These are phyloP conservation scores for Plectosphaerella sp. DNA, from an alignment of 2,329 filamentous ascomycete species.

Conservation along the genomic window DNA sequence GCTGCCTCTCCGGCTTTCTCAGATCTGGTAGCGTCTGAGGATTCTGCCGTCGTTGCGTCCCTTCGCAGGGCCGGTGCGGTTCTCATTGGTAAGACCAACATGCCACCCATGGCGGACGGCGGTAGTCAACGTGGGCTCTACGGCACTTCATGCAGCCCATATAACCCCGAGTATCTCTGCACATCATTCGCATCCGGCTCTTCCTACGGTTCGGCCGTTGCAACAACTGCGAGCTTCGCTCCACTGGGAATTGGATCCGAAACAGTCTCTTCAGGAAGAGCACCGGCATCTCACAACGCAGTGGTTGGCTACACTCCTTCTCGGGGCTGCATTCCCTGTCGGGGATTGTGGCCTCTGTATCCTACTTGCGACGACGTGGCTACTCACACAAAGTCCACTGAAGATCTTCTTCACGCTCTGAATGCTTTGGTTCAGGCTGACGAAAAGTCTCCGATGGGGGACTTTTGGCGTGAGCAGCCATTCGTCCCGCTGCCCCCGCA, in stretches of 20 bases:
- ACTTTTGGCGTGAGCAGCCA: slow-evolving; percentile 51
- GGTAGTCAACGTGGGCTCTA: slow-evolving; percentile 51
- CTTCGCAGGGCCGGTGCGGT: slow-evolving; percentile 45
- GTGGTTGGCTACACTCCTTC: slow-evolving; percentile 49
- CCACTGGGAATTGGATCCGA: slow-evolving; percentile 47
- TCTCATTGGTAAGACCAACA: slow-evolving; percentile 50
- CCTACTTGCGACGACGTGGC: slow-evolving; percentile 48
- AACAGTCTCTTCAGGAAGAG: slow-evolving; percentile 48
- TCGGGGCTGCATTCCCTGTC: slow-evolving; percentile 39
- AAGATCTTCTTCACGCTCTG: slow-evolving; percentile 40
- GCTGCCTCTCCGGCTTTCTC: slow-evolving; percentile 51
- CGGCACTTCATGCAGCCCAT: slow-evolving; percentile 46
- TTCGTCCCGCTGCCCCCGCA: slow-evolving; percentile 33
- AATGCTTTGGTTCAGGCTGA: slow-evolving; percentile 37
- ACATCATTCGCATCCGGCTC: slow-evolving; percentile 50
- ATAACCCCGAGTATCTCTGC: slow-evolving; percentile 44
- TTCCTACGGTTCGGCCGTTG: slow-evolving; percentile 46
- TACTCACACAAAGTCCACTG: slow-evolving; percentile 41
- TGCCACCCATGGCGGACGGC: slow-evolving; percentile 51
- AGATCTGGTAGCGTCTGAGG: slow-evolving; percentile 42
- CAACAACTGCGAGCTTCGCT: slow-evolving; percentile 42
- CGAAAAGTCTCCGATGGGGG: slow-evolving; percentile 31
- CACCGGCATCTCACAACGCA: slow-evolving; percentile 47
- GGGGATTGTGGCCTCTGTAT: slow-evolving; percentile 48
- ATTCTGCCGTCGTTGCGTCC: slow-evolving; percentile 43